Conservation (phyloP, 139 green algal genomes). For the Chloropicon primus region DNA sequence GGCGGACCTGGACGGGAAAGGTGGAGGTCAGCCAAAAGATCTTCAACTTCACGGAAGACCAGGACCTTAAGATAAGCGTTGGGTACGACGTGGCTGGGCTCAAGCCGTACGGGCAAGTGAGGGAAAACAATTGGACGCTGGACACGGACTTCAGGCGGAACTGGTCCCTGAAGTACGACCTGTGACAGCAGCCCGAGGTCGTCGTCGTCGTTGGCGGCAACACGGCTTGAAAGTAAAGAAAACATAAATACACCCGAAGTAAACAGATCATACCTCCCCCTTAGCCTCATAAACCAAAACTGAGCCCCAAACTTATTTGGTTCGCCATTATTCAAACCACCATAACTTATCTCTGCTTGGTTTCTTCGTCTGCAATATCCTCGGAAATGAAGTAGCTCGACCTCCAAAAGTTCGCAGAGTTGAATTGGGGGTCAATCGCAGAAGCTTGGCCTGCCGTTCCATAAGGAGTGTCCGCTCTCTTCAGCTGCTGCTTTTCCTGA, state of each 20-base stretch:
- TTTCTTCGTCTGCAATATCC: neutral
- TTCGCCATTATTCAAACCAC: no score
- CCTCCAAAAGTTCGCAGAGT: neutral
- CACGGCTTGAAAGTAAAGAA: neutral
- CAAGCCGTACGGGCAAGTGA: constrained; percentile 29
- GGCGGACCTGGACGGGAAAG: neutral
- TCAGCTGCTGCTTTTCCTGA: neutral
- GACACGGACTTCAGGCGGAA: constrained; percentile 24
- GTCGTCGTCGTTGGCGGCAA: no score
- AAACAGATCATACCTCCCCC: no score
- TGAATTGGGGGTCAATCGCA: neutral
- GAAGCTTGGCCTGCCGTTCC: neutral
- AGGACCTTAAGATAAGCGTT: constrained; percentile 45
- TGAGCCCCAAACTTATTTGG: no score
- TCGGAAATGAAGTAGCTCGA: neutral
- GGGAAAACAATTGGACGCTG: constrained; percentile 59
- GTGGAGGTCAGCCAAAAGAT: constrained; percentile 43
- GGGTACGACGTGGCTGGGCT: constrained; percentile 26
- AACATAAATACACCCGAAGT: neutral
- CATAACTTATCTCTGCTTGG: no score
- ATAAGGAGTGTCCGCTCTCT: neutral
- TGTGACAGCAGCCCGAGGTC: constrained; percentile 6
- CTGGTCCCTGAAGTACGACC: constrained; percentile 20
- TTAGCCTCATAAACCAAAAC: no score
- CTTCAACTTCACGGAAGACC: constrained; percentile 56